Conservation (phyloP, 495 filamentous ascomycete species). For the Neurospora africana region DNA sequence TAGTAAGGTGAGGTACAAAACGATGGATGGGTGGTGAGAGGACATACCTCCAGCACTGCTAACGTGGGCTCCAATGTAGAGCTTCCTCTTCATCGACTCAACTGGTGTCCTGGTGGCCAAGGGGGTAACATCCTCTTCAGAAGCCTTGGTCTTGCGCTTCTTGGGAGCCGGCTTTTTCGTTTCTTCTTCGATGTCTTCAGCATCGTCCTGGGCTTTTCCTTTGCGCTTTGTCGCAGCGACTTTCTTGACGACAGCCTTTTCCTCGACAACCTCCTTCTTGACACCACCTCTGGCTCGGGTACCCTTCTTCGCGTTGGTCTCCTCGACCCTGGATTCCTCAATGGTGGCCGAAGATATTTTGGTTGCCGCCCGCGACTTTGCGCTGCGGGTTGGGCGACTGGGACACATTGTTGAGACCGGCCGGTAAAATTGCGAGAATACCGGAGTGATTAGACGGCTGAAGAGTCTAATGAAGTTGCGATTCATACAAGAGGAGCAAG, state of each 20-base stretch:
- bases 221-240: slow-evolving; percentile 27
- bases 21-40: background rate
- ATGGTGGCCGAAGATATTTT: background rate
- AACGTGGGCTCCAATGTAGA: slow-evolving; percentile 89
- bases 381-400: background rate
- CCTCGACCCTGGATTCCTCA: background rate
- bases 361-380: background rate
- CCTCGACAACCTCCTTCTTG: slow-evolving; percentile 1
- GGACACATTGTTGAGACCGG: background rate
- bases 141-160: slow-evolving; percentile 40
- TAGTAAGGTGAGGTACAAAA: background rate
- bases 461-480: background rate
- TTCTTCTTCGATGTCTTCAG: slow-evolving; percentile 13
- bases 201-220: slow-evolving; percentile 15
- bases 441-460: background rate
- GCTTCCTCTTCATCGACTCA: slow-evolving; percentile 46
- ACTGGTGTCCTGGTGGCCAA: slow-evolving; percentile 56
- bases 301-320: background rate
- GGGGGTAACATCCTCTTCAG: slow-evolving; percentile 44
- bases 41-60: slow-evolving; percentile 69
- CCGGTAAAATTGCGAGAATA: background rate
- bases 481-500: background rate
- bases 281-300: background rate
- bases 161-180: slow-evolving; percentile 24
- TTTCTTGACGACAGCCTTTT: slow-evolving; percentile 8